These are phyloP conservation scores for Zoysia japonica DNA, from an alignment of 176 grass and related monocot species.

Conservation along the genomic window DNA sequence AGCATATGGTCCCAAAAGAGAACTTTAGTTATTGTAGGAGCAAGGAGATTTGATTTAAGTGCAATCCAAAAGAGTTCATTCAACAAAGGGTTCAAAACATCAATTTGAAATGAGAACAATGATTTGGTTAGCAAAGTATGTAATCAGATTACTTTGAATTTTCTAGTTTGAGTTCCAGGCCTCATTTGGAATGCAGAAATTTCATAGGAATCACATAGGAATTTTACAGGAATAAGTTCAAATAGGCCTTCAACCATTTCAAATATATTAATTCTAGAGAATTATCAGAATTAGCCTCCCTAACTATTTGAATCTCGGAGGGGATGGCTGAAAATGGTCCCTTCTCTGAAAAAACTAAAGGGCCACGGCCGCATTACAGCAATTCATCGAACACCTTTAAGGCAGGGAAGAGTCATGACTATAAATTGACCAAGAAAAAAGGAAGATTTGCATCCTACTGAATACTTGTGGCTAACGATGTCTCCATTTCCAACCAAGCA, in stretches of 20 bases:
- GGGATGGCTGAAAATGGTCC: background rate
- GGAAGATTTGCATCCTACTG: background rate
- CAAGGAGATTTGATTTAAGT: background rate
- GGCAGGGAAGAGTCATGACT: background rate
- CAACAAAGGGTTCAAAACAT: background rate
- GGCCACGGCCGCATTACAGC: background rate
- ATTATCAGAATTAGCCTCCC: background rate
- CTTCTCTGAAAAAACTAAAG: background rate
- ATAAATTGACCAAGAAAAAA: background rate
- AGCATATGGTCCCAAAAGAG: background rate
- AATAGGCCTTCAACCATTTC: background rate
- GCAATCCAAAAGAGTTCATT: background rate
- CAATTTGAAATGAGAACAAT: background rate
- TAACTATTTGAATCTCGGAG: background rate
- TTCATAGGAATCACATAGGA: no score
- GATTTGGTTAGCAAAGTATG: background rate
- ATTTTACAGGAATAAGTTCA: background rate
- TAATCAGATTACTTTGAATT: background rate
- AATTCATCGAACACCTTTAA: background rate
- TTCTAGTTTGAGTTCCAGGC: background rate
- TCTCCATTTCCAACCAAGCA: background rate
- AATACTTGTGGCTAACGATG: background rate
- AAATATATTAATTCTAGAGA: background rate
- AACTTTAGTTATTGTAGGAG: background rate
- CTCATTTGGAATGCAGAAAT: background rate